Base-by-base conservation (phyloP, 1,284 basidiomycete species). In the Apiotrichum akiyoshidainum region DNA sequence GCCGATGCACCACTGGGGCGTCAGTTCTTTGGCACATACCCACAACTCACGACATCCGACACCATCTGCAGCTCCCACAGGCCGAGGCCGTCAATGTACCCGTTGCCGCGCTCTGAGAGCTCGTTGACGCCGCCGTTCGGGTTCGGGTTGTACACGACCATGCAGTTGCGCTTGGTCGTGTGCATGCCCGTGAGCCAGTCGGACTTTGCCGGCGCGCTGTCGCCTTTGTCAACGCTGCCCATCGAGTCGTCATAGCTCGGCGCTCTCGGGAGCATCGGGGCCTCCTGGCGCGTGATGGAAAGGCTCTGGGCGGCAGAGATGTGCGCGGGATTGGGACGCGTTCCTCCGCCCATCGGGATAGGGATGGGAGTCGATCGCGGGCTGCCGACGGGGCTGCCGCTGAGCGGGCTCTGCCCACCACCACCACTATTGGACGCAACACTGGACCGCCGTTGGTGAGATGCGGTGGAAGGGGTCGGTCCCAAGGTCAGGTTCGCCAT, bases 91-190 rank as follows among this genome's bases (percentile, higher is more conserved):
- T 33, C 46, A 12, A 58, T 61, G 12, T 57, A 40, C 0, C 67
- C 65, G 19, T 42, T 54, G 16, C 46, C 51, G 5, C 41, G 42
- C 41, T 65, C 61, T 26, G 58, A 53, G 13, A 68, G 52, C 22
- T 60, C 52, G 11, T 44, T 66, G 10, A 60, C 49, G 1, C 61
- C 64, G 21, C 64, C 65, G 2, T 34, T 39, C n/a, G 61, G 58
- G 40, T 64, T 59, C 1, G 67, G 67, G 48, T 68, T 68, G 49
- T 67, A 67, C 44, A 57, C 49, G 2, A 57, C 22, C 55, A 57
- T 57, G 35, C 45, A 33, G 21, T 41, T 53, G 13, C 50, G 42
- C 35, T 57, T 52, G 14, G 14, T 21, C 19, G 14, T 17, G 33
- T 40, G 37, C 35, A 14, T 26, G 19, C 54, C 54, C 6, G 11